Conservation (phyloP, 306 rosid genomes). For the Medicago truncatula region MtrunA17r5.0-ANR NC_053043.1:49829001-49829500, state of each 20-base stretch:
- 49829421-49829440: too few relatives aligned
- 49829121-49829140: slow-evolving; percentile 64
- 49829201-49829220: slow-evolving; percentile 35
- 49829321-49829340: slow-evolving; percentile 18
- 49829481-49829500: too few relatives aligned
- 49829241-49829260: slow-evolving; percentile 1
- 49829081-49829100: slow-evolving; percentile 53
- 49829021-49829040: slow-evolving; percentile 68
- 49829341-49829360: background rate
- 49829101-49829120: slow-evolving; percentile 53
- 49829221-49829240: background rate
- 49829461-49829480: too few relatives aligned
- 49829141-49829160: slow-evolving; percentile 63
- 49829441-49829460: too few relatives aligned
- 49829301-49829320: background rate
- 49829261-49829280: slow-evolving; percentile 33
- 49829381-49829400: too few relatives aligned
- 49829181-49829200: slow-evolving; percentile 33
- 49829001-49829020: slow-evolving; percentile 54
- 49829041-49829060: slow-evolving; percentile 57
- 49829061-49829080: slow-evolving; percentile 64
- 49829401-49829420: too few relatives aligned
- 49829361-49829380: too few relatives aligned
- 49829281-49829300: slow-evolving; percentile 32
- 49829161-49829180: background rate